Evolutionary conservation across 2,329 filamentous ascomycete species (phyloP), one percentile per base, ranked within the genome.

Genomic region (Cordyceps javanica): DNA sequence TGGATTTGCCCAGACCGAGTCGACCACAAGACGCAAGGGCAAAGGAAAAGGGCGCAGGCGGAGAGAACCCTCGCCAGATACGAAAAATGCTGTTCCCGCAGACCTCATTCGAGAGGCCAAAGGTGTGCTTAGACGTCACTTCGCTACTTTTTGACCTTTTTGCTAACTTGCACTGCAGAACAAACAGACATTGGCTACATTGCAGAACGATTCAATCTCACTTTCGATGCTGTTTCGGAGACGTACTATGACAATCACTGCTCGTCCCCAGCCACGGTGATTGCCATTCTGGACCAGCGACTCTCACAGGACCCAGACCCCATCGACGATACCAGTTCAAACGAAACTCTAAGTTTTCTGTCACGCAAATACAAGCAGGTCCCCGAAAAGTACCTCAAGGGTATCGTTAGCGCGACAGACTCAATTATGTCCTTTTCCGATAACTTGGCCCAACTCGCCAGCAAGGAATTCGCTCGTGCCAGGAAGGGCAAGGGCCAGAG

Each of bases 1-100:
- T 59, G 91, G 83, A 0, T 96, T 96, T 67, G 85, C 83, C 23
- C 78, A 83, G 39, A 79, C 79, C 0, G 79, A 83, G 16, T 26
- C 50, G 23, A 6, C 46, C 5, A 72, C 77, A 16, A 69, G 73
- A 1, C 69, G 69, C 1, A 79, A 75, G 62, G 70, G 63, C 25
- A 72, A 67, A 39, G 67, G 67, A n/a, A 72, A 67, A 42, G 67
- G 67, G 59, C 23, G 50, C 53, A 14, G 41, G 70, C 56, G 65
- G 68, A 66, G 68, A 63, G 56, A 44, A n/a, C 50, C 62, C 5
- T 42, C 58, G 10, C 60, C 57, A 19, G 63, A 66, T 19, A 60
- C 50, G 10, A 45, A 59, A 16, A 55, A 59, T 30, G 53, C 46
- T 13, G 59, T 64, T 21, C 58, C 55, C 1, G 53, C 62, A 3